phyloP scores from a whole-genome alignment of 176 grass and related monocot genomes.

The Secale cereale region DNA sequence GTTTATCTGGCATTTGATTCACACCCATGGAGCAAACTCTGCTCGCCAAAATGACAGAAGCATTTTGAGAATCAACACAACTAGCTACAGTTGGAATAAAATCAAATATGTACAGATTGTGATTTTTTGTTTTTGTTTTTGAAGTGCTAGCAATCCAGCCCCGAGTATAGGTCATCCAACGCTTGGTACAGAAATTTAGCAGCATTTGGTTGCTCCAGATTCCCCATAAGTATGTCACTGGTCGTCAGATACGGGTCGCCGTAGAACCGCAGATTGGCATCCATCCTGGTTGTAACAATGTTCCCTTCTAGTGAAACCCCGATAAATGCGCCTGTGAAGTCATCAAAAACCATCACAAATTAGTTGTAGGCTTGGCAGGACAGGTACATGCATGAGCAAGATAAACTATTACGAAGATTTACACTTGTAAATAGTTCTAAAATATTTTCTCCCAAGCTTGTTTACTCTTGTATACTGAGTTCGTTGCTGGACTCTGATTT shows the following conservation, averaged over 20 bases:
- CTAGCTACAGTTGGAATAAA: not conserved
- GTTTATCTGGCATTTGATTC: not conserved
- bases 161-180: conserved; percentile 50
- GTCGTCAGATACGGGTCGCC: conserved; percentile 84
- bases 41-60: not conserved
- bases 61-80: not conserved
- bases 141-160: conserved; percentile 32
- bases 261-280: conserved; percentile 65
- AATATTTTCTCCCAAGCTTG: too few species aligned
- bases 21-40: not conserved
- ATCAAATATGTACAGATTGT: conserved; percentile 5
- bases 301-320: conserved; percentile 86
- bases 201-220: conserved; percentile 58
- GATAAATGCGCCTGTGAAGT: conserved; percentile 63
- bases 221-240: conserved; percentile 68
- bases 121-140: not conserved
- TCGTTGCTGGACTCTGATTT: too few species aligned
- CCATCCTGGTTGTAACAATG: conserved; percentile 58
- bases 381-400: not conserved
- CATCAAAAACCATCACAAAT: not conserved
- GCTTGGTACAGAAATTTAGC: conserved; percentile 66
- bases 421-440: not conserved
- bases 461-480: too few species aligned
- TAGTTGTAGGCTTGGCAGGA: not conserved
- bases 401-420: not conserved